Evolutionary conservation across 176 grass and related monocot genomes (phyloP), one percentile per base, ranked within the genome.

Genomic region (Cocos nucifera): DNA sequence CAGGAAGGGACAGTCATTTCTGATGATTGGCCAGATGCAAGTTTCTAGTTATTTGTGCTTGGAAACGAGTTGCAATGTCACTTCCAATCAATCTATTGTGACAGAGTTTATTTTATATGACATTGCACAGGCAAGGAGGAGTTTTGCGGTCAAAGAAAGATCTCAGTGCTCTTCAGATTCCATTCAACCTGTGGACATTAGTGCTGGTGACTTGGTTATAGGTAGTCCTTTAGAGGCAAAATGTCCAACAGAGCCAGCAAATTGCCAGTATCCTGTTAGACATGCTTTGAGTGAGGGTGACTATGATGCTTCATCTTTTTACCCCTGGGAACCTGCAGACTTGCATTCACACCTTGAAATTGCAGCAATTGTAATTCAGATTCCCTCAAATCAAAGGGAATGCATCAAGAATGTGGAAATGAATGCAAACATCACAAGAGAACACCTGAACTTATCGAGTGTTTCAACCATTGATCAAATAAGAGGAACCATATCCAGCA

Each of bases 101-200:
- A 97, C 78, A 4, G 92, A 97, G 51, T 97, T 97, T 68, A 71
- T 91, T 71, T 72, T 97, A 64, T 97, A 88, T 58, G 92, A 97
- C 62, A 97, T 91, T 61, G 83, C 77, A 64, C 87, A 90, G 62
- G 92, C 83, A 4, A 87, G 87, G 75, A 58, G 83, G 58, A 86
- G 80, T 53, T 70, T 73, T 53, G 69, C 83, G 3, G 69, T 75
- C 55, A 83, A 96, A 49, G 80, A 89, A 30, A 80, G 26, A 75
- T 30, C 75, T 77, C 73, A 78, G 23, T 75, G 50, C 28, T 50
- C 48, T 57, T 23, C 62, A 56, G 80, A 80, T 72, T 79, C 61
- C 35, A 54, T 54, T 48, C 72, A 77, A 52, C 58, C 83, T 74
- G 30, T 70, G 15, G 30, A 54, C 53, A 78, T 51, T 72, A 30